phyloP scores from a whole-genome alignment of 2,329 filamentous ascomycete genomes.

The Ceratocystiopsis sp. region DNA sequence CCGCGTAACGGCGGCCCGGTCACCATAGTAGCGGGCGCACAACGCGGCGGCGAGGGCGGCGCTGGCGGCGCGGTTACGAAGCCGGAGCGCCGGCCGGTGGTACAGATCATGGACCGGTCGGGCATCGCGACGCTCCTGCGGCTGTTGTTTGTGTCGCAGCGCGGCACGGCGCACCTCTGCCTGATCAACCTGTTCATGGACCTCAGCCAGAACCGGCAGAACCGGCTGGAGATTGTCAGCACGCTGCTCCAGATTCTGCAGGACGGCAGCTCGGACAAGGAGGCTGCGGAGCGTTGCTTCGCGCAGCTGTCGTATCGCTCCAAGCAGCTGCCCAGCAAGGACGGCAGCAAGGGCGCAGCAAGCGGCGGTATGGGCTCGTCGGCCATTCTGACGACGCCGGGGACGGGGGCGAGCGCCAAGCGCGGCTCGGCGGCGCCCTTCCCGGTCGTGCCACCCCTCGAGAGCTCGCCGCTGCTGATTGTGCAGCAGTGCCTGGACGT shows the following conservation, averaged over 20 bases:
- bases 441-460: constrained; percentile 41
- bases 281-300: constrained; percentile 89
- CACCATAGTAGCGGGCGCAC: background rate
- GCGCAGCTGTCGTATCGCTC: constrained; percentile 82
- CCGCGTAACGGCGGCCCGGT: background rate
- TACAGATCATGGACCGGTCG: constrained; percentile 93
- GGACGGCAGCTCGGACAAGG: constrained; percentile 84
- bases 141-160: constrained; percentile 95
- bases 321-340: constrained; percentile 45
- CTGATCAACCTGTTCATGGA: constrained; percentile 79
- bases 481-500: constrained; percentile 88
- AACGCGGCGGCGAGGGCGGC: background rate
- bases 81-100: constrained; percentile 59
- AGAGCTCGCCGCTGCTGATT: constrained; percentile 85
- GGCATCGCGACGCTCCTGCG: constrained; percentile 90
- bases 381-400: constrained; percentile 52
- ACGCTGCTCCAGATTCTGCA: constrained; percentile 85
- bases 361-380: background rate
- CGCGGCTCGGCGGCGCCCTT: constrained; percentile 20
- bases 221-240: constrained; percentile 82
- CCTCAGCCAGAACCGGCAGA: constrained; percentile 92
- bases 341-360: constrained; percentile 1
- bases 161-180: constrained; percentile 67
- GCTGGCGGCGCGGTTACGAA: constrained; percentile 28
- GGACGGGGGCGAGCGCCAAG: constrained; percentile 19